A percentile compares a stretch with the other conserved stretches of the same genome.
Conservation (phyloP, 2,329 filamentous ascomycete genomes). For the Apiospora kogelbergensis region DNA sequence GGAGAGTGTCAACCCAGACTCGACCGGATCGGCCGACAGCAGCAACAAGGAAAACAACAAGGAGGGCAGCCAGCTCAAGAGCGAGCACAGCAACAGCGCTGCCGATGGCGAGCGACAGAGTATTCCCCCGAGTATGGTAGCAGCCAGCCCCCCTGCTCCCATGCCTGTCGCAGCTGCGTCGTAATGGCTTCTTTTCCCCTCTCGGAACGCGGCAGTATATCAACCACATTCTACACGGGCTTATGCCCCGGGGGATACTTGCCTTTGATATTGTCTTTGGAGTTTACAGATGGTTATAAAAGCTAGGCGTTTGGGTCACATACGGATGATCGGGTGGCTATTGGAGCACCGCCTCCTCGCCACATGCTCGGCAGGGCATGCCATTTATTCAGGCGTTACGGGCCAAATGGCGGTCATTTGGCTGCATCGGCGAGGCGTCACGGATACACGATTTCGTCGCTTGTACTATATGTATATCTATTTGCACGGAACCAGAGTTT, state of each 20-base stretch:
- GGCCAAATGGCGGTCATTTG: slow-evolving; percentile 6
- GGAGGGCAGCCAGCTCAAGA: slow-evolving; percentile 52
- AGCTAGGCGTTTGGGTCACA: slow-evolving; percentile 31
- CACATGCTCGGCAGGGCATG: background rate
- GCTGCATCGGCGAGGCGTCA: slow-evolving; percentile 14
- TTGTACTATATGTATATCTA: background rate
- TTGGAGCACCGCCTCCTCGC: background rate
- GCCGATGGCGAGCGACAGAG: slow-evolving; percentile 55
- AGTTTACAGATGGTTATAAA: slow-evolving; percentile 20
- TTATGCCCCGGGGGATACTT: slow-evolving; percentile 9
- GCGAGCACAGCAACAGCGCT: slow-evolving; percentile 39
- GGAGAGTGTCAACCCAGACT: slow-evolving; percentile 46
- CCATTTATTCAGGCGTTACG: slow-evolving; percentile 13
- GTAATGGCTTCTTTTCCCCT: background rate
- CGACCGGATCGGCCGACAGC: slow-evolving; percentile 46
- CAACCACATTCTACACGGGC: background rate
- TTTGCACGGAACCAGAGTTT: background rate
- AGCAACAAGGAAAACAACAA: slow-evolving; percentile 67
- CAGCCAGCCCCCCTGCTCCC: slow-evolving; percentile 51
- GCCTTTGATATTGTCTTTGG: slow-evolving; percentile 23
- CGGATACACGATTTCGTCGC: background rate
- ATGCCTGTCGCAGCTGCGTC: slow-evolving; percentile 45
- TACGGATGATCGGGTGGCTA: background rate
- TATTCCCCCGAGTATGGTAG: slow-evolving; percentile 45
- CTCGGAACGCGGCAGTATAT: background rate